Evolutionary conservation across 441 rosid genomes (phyloP), one percentile per base, ranked within the genome.

Genomic region (Kokia cookei): DNA sequence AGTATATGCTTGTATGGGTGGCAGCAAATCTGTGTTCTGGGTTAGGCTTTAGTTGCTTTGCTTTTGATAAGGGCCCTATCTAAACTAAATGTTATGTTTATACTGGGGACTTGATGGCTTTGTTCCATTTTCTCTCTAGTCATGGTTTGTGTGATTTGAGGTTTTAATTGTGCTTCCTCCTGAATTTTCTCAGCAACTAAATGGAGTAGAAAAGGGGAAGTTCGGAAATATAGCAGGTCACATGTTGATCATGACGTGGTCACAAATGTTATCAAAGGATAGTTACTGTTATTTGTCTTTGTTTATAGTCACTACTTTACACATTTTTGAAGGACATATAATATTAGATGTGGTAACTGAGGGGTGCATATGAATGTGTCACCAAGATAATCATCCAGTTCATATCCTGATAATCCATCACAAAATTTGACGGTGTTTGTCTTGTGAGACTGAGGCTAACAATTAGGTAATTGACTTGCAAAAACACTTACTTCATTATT

Each of bases 171-270:
- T 75, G 42, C 73, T 80, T 73, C 80, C 82, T 67, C 77, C 76
- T 79, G 59, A 66, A 68, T 87, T 83, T 78, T 83, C 85, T 83
- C 83, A 84, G 86, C 82, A 78, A 75, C 80, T 75, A 72, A 75
- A 80, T 78, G 87, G 65, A 80, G 85, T 89, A 76, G 76, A 83
- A 77, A 80, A 67, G 55, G 53, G 59, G 22, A 79, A 82, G 78
- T 69, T 81, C 82, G 17, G 69, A 80, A 86, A 74, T 77, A 82
- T 75, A 83, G 80, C 82, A 71, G 58, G 75, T 75, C 60, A 35
- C 64, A 32, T 83, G 78, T 78, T 85, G 82, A 79, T 79, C 82
- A 69, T 78, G 80, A 82, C 83, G 82, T 80, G 80, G 76, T 61
- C 63, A 40, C 74, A 81, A 35, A 85, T 78, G 68, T 82, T 82